Conservation (phyloP, 78 protist species). For the Guillardia theta region DNA sequence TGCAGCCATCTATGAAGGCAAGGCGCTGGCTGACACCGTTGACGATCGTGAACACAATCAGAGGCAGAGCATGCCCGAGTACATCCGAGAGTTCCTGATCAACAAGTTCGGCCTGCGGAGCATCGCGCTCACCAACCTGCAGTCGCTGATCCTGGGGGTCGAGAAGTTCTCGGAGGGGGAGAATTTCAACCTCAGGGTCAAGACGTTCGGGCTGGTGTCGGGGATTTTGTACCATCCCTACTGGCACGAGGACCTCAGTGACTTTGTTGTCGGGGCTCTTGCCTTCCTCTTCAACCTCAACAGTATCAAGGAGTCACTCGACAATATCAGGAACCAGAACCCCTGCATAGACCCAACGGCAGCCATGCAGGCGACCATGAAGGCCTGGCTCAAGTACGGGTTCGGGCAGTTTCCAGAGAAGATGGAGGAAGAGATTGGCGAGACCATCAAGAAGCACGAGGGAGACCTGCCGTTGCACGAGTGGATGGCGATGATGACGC, state of each 20-base stretch:
- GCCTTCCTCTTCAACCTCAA: not conserved
- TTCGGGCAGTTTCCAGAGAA: not conserved
- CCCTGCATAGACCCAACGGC: not conserved
- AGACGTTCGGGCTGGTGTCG: not conserved
- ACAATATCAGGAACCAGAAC: not conserved
- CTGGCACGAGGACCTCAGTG: constrained; percentile 14
- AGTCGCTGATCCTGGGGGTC: not conserved
- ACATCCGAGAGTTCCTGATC: not conserved
- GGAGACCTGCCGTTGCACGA: not conserved
- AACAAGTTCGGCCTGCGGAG: not conserved
- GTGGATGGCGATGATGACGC: not conserved
- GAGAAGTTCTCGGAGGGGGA: not conserved
- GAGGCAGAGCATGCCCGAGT: not conserved
- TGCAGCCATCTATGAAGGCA: not conserved
- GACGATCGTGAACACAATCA: not conserved
- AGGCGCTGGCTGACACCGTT: not conserved
- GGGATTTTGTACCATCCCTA: not conserved
- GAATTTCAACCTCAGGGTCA: not conserved
- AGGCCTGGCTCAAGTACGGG: not conserved
- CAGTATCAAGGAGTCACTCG: not conserved
- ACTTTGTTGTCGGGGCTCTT: not conserved
- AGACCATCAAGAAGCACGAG: not conserved
- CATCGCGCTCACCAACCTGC: not conserved
- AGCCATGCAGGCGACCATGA: not conserved
- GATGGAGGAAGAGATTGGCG: not conserved